phyloP scores from a whole-genome alignment of 2,329 filamentous ascomycete genomes.

The Calonectria henricotiae region DNA sequence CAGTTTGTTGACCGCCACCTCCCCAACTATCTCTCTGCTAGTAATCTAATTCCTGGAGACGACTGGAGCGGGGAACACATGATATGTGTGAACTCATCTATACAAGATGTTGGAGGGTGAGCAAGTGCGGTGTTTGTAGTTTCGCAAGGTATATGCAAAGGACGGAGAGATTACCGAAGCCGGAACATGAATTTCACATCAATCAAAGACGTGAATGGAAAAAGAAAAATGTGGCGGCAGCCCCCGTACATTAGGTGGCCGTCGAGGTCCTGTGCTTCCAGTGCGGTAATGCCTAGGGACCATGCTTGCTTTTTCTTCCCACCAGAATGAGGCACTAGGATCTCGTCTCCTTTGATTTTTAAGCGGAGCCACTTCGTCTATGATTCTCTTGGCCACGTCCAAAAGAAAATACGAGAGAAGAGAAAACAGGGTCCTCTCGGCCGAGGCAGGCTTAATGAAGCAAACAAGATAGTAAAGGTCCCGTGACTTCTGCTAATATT shows the following conservation, averaged over 20 bases:
- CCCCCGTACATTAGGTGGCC: slow-evolving; percentile 32
- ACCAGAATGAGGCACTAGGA: slow-evolving; percentile 34
- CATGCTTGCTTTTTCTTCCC: slow-evolving; percentile 42
- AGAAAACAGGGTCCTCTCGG: slow-evolving; percentile 39
- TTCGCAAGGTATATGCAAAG: neutral
- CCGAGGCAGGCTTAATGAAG: slow-evolving; percentile 10
- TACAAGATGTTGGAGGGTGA: neutral
- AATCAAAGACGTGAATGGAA: slow-evolving; percentile 28
- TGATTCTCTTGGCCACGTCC: slow-evolving; percentile 29
- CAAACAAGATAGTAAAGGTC: slow-evolving; percentile 11
- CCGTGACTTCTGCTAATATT: slow-evolving; percentile 13
- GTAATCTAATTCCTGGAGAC: neutral
- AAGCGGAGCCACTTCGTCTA: slow-evolving; percentile 19
- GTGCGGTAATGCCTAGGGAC: slow-evolving; percentile 29
- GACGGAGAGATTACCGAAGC: slow-evolving; percentile 25
- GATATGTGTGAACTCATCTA: neutral
- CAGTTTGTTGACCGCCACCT: slow-evolving; percentile 20
- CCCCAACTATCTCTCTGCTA: neutral
- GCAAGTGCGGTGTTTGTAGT: neutral
- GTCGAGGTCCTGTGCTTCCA: slow-evolving; percentile 31
- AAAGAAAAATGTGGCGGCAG: slow-evolving; percentile 25
- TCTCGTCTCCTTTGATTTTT: slow-evolving; percentile 35
- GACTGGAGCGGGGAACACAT: neutral
- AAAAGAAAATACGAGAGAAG: slow-evolving; percentile 46
- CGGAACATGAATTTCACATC: slow-evolving; percentile 32